Evolutionary conservation across 169 alveolate species (phyloP), one percentile per base, ranked within the genome.

Genomic region (Neospora caninum): DNA sequence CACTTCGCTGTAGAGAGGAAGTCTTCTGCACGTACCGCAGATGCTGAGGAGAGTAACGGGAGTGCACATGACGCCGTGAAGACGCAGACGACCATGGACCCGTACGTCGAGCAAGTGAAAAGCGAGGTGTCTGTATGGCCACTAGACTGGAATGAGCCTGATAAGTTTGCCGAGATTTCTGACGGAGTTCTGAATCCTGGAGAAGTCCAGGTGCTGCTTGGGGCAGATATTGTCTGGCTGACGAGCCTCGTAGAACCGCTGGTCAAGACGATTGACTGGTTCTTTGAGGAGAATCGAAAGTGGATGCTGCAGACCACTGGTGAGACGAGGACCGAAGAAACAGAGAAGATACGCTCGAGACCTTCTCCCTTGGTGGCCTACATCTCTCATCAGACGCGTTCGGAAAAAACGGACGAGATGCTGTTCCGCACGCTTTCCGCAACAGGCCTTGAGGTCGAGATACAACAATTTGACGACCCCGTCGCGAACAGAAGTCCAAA

Each of bases 201-300:
- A 22, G 64, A 27, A 39, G 88, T 82, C 64, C 39, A 82, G 36
- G 53, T 82, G 88, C 54, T 82, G n/a, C 39, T 82, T 13, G 88
- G 88, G 6, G 88, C 88, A 22, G 88, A 82, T 45, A 34, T 82
- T 36, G 88, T 82, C 53, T 82, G 88, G 88, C 67, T 82, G 67
- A 25, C 53, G 54, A 36, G 36, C 39, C 88, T 82, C 64, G 64
- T 82, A 0, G 67, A 82, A 64, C 88, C 88, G 34, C 64, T 82
- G 16, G 88, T 31, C n/a, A 39, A 41, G 53, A 41, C 88, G 34
- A 7, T 82, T 45, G 64, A 38, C 18, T 78, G 86, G 86, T 78
- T 78, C 20, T 20, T 20, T n/a, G 45, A 78, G 29, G 42, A 20
- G 42, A 78, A 38, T n/a, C 39, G n/a, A 78, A n/a, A 78, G 20